Base-by-base conservation (phyloP, 345 rosid genomes). In the Melaleuca quinquenervia region DNA sequence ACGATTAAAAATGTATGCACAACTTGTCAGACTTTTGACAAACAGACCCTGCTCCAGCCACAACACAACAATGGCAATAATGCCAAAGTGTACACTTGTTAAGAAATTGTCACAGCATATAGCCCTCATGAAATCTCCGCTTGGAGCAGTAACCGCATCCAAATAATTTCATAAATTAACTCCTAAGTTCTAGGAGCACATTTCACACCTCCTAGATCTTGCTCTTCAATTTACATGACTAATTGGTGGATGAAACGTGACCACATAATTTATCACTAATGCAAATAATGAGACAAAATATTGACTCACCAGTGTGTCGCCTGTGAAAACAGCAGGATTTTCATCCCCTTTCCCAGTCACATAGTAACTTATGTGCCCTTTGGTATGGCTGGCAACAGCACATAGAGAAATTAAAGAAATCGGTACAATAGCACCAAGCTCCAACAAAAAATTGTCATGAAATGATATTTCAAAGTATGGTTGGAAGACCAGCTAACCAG, bases 361-460 rank as follows among this genome's bases (percentile, higher is more conserved):
- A 88, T 92, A 96, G 88, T 95, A 95, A 87, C 98, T 94, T 86
- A 95, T 94, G 92, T 96, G 98, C 83, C 98, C 99, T 89, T 93
- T 95, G 48, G 99, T 95, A 87, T 95, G 98, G 90, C 98, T 94
- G 92, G 86, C 15, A 50, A 89, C 36, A 87, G 86, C 60, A 86
- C 36, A 91, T 32, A 16, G 45, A 84, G 32, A 50, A 44, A 14
- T 85, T 36, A 90, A 24, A 84, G 78, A 85, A 60, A 62, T 27
- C 44, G 55, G 27, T 13, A 56, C 82, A 24, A 48, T 18, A 70
- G 80, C 4, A 18, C 80, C 48, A 36, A 70, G 80, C 80, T 36
- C 48, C 80, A 36, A 36, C 48, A 70, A 70, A 48, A 70, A 36
- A 70, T 70, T 70, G 48, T 36, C 80, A 36, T 70, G 80, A 41